A percentile compares a stretch with the other conserved stretches of the same genome.
phyloP scores from a whole-genome alignment of 805 yeast genomes.

The Saccharomycopsis fermentans region DNA sequence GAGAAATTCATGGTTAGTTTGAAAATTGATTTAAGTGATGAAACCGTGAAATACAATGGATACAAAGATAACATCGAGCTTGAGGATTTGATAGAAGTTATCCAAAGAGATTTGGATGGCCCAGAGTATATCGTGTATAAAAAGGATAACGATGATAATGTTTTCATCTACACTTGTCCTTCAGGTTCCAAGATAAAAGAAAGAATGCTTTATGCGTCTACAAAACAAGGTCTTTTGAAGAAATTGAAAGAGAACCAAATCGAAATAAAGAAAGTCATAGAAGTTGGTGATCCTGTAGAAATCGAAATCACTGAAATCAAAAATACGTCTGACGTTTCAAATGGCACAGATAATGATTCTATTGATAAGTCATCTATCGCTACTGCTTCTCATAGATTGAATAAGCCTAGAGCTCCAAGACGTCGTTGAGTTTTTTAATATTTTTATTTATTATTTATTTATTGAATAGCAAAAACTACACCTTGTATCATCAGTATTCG shows the following conservation, averaged over 20 bases:
- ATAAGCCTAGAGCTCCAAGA: conserved; percentile 18
- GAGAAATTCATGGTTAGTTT: conserved; percentile 32
- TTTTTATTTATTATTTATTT: too few relatives aligned
- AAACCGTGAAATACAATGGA: conserved; percentile 34
- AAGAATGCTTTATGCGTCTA: conserved; percentile 87
- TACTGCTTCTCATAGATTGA: conserved; percentile 11
- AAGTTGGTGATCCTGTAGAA: conserved; percentile 67
- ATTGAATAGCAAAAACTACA: too few relatives aligned
- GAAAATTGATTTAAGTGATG: conserved; percentile 39
- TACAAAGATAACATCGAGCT: conserved; percentile 22
- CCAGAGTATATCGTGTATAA: conserved; percentile 55
- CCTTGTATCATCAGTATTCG: too few relatives aligned
- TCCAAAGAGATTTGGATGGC: conserved; percentile 25
- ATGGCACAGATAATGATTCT: conserved; percentile 23
- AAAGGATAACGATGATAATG: conserved; percentile 29
- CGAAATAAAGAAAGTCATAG: conserved; percentile 40
- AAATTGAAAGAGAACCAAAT: conserved; percentile 33
- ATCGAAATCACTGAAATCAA: conserved; percentile 44
- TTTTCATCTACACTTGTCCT: conserved; percentile 82
- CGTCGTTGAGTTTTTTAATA: conserved; percentile 8
- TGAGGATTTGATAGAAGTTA: conserved; percentile 24
- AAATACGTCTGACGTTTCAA: conserved; percentile 62
- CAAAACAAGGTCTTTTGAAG: conserved; percentile 49
- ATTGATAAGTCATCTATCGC: conserved; percentile 30
- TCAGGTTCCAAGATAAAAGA: conserved; percentile 82